Base-by-base conservation (phyloP, 768 basidiomycete species). In the Suillus decipiens region DNA sequence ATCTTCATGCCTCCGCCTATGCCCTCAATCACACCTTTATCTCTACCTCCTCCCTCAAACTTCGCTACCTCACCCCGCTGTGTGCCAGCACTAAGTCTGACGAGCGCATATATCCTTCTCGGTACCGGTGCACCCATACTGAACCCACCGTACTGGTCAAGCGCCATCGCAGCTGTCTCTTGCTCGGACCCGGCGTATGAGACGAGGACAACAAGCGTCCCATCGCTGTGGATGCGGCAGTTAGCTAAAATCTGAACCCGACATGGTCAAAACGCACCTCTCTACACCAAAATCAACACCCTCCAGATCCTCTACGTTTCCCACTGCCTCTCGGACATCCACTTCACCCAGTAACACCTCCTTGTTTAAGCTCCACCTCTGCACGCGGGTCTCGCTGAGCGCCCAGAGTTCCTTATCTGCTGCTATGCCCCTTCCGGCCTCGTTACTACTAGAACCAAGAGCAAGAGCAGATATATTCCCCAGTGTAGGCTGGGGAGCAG, bases 401-500 rank as follows among this genome's bases (percentile, higher is more conserved):
- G 82, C 84, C 88, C 89, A 93, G 14, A 93, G 71, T 54, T 88
- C 82, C 64, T 79, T 74, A 14, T 85, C 85, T 71, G 22, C 78
- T 66, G 80, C 80, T 10, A 17, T 12, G 12, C 56, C 17, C 39
- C 39, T 57, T 42, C 56, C 28, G 3, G 31, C 6, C 5, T 57
- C 56, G 17, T 17, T n/a, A 57, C 39, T 28, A 57, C 24, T 19
- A 60, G 73, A 69, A 8, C 83, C 85, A 19, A 87, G 77, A 7
- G 83, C 81, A 9, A 93, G 80, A 0, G 90, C 84, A 54, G 82
- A 89, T 47, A 92, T 81, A 66, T 89, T 89, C 15, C 87, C 88
- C 2, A 79, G 69, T 61, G 84, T 80, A 2, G 83, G 79, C 50
- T 79, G 77, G 24, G 77, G 73, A 58, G 74, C 72, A 9, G 77